phyloP scores from a whole-genome alignment of 2,329 filamentous ascomycete species.

The Scleromitrula shiraiana region DNA sequence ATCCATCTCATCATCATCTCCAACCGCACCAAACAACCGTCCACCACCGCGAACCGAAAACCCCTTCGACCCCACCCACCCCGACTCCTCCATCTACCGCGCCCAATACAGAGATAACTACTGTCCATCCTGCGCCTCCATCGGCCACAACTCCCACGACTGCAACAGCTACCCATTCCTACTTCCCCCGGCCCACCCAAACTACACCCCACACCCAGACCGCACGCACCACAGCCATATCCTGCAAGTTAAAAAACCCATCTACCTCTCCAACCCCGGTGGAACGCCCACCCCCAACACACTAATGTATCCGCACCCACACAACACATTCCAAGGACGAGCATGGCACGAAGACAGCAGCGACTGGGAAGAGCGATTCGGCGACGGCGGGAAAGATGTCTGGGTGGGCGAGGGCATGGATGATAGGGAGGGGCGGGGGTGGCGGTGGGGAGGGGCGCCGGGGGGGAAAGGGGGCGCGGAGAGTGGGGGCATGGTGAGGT shows the following conservation, averaged over 20 bases:
- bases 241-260: not conserved
- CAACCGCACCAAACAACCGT: fast-evolving
- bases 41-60: not conserved
- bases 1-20: not conserved
- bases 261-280: too few relatives aligned
- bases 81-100: not conserved
- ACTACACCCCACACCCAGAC: not conserved
- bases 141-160: not conserved
- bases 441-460: not conserved
- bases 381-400: not conserved
- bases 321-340: not conserved
- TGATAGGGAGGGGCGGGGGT: not conserved
- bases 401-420: not conserved
- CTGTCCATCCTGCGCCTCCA: not conserved
- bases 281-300: too few relatives aligned
- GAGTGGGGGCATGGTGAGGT: not conserved
- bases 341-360: not conserved
- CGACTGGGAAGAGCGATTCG: not conserved
- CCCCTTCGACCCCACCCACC: not conserved
- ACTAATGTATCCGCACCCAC: not conserved
- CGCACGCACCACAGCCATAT: not conserved
- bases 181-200: not conserved
- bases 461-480: not conserved
- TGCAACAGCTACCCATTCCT: not conserved
- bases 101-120: not conserved